Evolutionary conservation across 2,329 filamentous ascomycete species (phyloP), one percentile per base, ranked within the genome.

Genomic region (Coniosporium tulheliwenetii): DNA sequence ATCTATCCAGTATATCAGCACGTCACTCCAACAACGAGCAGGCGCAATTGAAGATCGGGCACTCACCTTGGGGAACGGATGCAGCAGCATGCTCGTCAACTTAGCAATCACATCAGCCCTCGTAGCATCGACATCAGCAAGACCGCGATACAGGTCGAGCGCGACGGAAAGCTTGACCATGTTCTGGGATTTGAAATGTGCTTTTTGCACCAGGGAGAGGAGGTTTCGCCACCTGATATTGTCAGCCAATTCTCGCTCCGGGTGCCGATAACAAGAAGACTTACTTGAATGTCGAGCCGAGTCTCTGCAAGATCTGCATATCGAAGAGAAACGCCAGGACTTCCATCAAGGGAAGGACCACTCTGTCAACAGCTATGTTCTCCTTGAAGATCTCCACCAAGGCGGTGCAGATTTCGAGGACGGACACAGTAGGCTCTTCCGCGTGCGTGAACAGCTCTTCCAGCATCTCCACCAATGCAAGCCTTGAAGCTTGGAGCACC

Each of bases 161-260:
- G 83, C 85, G 1, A 85, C 81, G 54, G 85, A 75, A 1, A 96
- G 69, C 57, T 91, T 89, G 39, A 79, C 74, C 36, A 94, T 74
- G 55, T 85, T 91, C 14, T 80, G 77, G 1, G 81, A 82, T 61
- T 87, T 89, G 64, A 82, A 87, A 47, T 87, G 82, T 0, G 82
- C 73, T 58, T 80, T 85, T 52, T 93, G 85, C 3, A 81, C 74
- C 31, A 77, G 66, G 5, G 77, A 65, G 44, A 86, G 85, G 2
- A 94, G 61, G 5, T 59, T 67, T 44, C 75, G 74, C 54, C 71
- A 73, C 41, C 68, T 66, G 41, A 9, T 47, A 19, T 39, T 32
- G 40, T 46, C 16, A 48, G 39, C 39, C 39, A 41, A 37, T 36
- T 19, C 34, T 13, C 7, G 37, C 30, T 31, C 10, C 29, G 12